Conservation (phyloP, 2,329 filamentous ascomycete genomes). For the Eurotiales sp. region DNA sequence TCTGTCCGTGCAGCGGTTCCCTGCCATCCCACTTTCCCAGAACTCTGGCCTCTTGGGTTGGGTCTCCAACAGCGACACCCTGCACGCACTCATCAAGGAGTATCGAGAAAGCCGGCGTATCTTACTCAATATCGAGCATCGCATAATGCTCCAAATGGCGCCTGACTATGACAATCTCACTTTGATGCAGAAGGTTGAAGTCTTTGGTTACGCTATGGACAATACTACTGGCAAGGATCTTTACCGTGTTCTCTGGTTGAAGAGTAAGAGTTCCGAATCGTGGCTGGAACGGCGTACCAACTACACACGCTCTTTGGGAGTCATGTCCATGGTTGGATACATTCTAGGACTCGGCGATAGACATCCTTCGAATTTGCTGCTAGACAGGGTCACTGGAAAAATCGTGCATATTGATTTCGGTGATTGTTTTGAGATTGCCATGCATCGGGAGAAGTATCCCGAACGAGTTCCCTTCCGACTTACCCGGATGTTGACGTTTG, state of each 20-base stretch:
- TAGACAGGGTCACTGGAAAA: slow-evolving; percentile 92
- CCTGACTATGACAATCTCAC: slow-evolving; percentile 98
- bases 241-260: slow-evolving; percentile 96
- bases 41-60: slow-evolving; percentile 93
- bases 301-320: slow-evolving; percentile 92
- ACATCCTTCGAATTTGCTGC: slow-evolving; percentile 96
- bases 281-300: slow-evolving; percentile 99
- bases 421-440: slow-evolving; percentile 98
- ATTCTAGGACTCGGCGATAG: slow-evolving; percentile 95
- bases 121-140: slow-evolving; percentile 96
- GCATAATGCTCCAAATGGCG: slow-evolving; percentile 99
- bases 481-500: slow-evolving; percentile 97
- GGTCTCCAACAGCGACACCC: slow-evolving; percentile 95
- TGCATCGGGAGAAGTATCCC: slow-evolving; percentile 99
- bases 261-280: slow-evolving; percentile 95
- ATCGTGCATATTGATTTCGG: slow-evolving; percentile 99
- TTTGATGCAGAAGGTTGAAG: slow-evolving; percentile 99
- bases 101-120: slow-evolving; percentile 98
- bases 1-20: slow-evolving; percentile 91
- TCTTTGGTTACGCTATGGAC: slow-evolving; percentile 97
- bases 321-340: slow-evolving; percentile 99
- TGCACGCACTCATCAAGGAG: slow-evolving; percentile 94
- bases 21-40: slow-evolving; percentile 94
- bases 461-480: slow-evolving; percentile 96
- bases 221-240: slow-evolving; percentile 98